Evolutionary conservation across 371 early-diverging fungal species (phyloP).

Genomic region (Saksenaea oblongispora): DNA sequence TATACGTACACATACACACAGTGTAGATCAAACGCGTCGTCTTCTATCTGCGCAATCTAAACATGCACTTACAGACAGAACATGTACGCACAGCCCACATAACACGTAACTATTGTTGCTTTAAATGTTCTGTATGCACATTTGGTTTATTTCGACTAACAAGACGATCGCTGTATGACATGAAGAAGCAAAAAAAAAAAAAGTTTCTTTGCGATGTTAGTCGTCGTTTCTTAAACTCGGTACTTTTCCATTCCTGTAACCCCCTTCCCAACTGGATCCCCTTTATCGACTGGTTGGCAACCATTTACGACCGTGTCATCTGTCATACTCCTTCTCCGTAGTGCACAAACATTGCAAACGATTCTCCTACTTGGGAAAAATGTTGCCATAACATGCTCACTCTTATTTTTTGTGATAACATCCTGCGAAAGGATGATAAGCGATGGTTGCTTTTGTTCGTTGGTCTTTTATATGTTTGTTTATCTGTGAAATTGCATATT

Average conservation of each 20-base stretch:
- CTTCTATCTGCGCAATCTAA: not conserved
- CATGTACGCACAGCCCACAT: too few relatives aligned
- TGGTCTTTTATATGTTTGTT: not conserved
- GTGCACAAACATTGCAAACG: not conserved
- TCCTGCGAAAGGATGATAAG: too few relatives aligned
- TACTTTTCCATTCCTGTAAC: not conserved
- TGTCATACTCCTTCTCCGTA: not conserved
- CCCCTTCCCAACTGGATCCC: not conserved
- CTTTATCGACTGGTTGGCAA: not conserved
- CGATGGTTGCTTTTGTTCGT: not conserved
- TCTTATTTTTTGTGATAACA: too few relatives aligned
- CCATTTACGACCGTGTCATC: not conserved
- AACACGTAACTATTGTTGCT: too few relatives aligned
- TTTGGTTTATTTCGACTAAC: too few relatives aligned
- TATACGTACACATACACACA: not conserved
- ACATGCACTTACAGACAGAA: not conserved
- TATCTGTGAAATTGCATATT: not conserved
- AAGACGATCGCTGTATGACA: too few relatives aligned
- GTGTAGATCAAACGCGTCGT: not conserved
- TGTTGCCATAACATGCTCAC: too few relatives aligned
- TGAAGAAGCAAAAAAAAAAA: not conserved
- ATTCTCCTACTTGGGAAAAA: not conserved
- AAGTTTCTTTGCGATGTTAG: not conserved
- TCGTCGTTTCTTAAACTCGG: not conserved
- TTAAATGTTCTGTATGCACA: too few relatives aligned